Percentiles rank a stretch among this genome's conserved stretches.
Conservation (phyloP, 441 rosid genomes). For the Geranium incanum region DNA sequence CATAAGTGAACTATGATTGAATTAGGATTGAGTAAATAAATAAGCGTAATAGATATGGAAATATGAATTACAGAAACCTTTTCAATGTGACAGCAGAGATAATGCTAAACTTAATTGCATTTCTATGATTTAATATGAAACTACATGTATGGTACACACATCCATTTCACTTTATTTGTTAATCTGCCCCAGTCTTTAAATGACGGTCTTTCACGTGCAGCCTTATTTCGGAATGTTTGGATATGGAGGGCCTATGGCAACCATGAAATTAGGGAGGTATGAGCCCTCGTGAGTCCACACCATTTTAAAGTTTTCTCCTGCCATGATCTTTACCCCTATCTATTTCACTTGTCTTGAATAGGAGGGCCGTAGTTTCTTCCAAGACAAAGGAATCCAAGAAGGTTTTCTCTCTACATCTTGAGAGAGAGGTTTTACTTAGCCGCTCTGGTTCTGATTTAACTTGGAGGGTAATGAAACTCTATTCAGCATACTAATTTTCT, state of each 20-base stretch:
- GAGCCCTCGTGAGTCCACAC: background rate
- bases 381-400: constrained; percentile 51
- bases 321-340: background rate
- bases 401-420: constrained; percentile 45
- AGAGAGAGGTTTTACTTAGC: constrained; percentile 45
- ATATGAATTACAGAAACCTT: background rate
- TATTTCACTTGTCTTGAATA: constrained; percentile 18
- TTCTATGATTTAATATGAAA: background rate
- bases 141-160: background rate
- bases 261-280: constrained; percentile 73
- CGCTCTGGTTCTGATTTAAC: constrained; percentile 32
- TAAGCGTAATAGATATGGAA: background rate
- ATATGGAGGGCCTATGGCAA: constrained; percentile 66
- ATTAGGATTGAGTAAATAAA: constrained; percentile 3
- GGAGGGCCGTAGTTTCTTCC: constrained; percentile 56
- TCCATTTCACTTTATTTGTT: background rate
- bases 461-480: constrained; percentile 48
- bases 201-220: constrained; percentile 26
- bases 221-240: constrained; percentile 84
- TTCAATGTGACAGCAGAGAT: background rate
- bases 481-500: background rate
- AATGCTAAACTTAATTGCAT: background rate
- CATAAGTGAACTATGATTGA: background rate
- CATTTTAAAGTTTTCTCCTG: background rate
- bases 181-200: background rate